phyloP scores from a whole-genome alignment of 305 asterid genomes.

The Ajuga reptans region DNA sequence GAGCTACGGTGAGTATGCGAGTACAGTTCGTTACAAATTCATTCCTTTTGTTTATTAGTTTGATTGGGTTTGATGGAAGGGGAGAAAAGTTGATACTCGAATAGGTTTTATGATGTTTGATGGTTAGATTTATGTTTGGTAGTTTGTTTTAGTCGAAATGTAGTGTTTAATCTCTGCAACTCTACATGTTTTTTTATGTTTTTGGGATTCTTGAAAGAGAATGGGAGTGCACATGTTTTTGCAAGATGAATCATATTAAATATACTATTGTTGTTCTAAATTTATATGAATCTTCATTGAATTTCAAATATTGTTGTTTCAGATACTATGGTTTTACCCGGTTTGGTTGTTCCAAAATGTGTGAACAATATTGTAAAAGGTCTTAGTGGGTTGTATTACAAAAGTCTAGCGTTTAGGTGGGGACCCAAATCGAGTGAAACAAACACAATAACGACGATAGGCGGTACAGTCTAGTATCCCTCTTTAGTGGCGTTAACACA shows the following conservation, averaged over 20 bases:
- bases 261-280: not conserved
- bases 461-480: too few species aligned
- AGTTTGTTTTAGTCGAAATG: not conserved
- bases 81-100: not conserved
- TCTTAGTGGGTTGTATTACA: too few species aligned
- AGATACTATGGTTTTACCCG: too few species aligned
- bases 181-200: not conserved
- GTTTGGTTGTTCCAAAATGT: not conserved
- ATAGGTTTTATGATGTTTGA: not conserved
- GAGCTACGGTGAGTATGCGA: conserved; percentile 49
- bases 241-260: not conserved
- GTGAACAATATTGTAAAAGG: too few species aligned
- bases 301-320: not conserved
- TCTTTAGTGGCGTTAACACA: too few species aligned
- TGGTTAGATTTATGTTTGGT: not conserved
- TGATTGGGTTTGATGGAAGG: not conserved
- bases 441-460: too few species aligned
- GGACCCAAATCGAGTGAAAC: too few species aligned
- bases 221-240: not conserved
- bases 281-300: not conserved
- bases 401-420: too few species aligned
- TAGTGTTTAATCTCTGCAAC: not conserved
- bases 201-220: not conserved
- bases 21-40: conserved; percentile 61
- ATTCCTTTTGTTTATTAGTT: conserved; percentile 77